A percentile compares a stretch with the other conserved stretches of the same genome.
Conservation (phyloP, 805 yeast genomes). For the Schizosaccharomyces pombe region DNA sequence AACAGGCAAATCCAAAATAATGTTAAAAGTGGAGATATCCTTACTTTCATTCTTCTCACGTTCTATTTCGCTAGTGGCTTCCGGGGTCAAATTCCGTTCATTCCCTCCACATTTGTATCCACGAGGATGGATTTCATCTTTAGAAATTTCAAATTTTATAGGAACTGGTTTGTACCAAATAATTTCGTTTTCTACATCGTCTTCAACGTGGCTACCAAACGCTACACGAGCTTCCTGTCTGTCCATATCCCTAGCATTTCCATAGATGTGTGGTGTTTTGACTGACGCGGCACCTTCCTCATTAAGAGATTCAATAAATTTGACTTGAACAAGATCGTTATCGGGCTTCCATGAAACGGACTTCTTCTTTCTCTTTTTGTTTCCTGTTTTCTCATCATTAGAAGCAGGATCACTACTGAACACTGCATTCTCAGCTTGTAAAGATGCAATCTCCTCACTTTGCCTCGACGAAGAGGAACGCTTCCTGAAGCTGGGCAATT, state of each 20-base stretch:
- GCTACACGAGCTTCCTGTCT: constrained; percentile 5
- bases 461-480: neutral
- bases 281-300: neutral
- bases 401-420: too few species aligned
- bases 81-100: neutral
- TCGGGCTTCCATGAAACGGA: constrained; percentile 16
- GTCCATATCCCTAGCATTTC: constrained; percentile 5
- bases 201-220: neutral
- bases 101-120: neutral
- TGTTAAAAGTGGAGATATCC: too few species aligned
- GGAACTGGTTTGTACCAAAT: constrained; percentile 1
- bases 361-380: constrained; percentile 10
- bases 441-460: too few species aligned
- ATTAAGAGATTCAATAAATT: constrained; percentile 12
- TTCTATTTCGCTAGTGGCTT: neutral
- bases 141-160: neutral
- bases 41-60: neutral
- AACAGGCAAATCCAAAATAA: too few species aligned
- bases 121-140: neutral
- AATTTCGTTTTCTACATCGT: constrained; percentile 1
- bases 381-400: neutral
- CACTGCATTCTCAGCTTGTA: too few species aligned
- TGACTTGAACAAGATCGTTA: constrained; percentile 14
- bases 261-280: neutral
- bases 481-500: neutral